Percentiles rank a stretch among this genome's conserved stretches.
Evolutionary conservation across 495 filamentous ascomycete genomes (phyloP).

Genomic region (Podospora pseudocomata): DNA sequence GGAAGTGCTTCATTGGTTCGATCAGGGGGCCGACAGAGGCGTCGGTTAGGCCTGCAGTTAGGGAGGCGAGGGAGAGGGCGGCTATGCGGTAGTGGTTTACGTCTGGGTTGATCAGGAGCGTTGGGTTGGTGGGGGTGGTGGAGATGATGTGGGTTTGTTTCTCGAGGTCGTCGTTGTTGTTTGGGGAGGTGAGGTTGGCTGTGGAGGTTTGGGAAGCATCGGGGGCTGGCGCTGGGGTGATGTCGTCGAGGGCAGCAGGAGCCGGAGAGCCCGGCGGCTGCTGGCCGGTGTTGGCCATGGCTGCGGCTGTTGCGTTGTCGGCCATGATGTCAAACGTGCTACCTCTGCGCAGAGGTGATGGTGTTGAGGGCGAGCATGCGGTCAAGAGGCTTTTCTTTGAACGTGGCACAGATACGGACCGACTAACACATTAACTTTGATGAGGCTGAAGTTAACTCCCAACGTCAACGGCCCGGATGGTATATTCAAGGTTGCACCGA

Average conservation of each 20-base stretch:
- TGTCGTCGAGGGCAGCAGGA: background rate
- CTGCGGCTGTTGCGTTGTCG: background rate
- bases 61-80: conserved; percentile 48
- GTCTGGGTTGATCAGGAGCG: conserved; percentile 38
- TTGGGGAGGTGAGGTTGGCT: background rate
- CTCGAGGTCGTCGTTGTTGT: background rate
- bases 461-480: background rate
- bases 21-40: conserved; percentile 68
- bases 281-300: background rate
- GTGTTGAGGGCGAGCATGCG: background rate
- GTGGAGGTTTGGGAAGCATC: background rate
- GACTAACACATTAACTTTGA: background rate
- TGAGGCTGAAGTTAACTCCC: background rate
- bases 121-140: conserved; percentile 40
- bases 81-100: conserved; percentile 46
- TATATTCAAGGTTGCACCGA: background rate
- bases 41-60: conserved; percentile 56
- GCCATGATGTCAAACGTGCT: background rate
- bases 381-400: background rate
- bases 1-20: conserved; percentile 58
- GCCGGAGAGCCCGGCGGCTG: background rate
- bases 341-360: background rate
- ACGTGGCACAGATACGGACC: background rate
- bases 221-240: background rate
- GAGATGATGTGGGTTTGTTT: conserved; percentile 9